Conservation (phyloP, 768 basidiomycete species). For the Tulasnella sp. region DNA sequence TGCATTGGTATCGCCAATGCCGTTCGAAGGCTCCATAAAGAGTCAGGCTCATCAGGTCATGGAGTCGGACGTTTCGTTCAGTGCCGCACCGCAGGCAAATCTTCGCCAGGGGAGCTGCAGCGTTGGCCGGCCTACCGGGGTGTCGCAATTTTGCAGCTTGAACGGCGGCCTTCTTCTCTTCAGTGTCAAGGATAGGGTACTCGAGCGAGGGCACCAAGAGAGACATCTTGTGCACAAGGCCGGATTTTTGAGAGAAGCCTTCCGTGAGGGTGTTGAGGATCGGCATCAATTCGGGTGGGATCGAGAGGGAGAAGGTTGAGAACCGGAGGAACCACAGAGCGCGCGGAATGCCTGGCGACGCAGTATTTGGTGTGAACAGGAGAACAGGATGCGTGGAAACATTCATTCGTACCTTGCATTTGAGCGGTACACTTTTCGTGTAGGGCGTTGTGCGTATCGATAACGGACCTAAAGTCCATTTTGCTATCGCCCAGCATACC, state of each 20-base stretch:
- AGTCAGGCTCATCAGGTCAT: slow-evolving; percentile 27
- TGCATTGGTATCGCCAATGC: background rate
- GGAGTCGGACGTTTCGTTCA: background rate
- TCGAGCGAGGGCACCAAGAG: slow-evolving; percentile 28
- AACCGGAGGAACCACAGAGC: background rate
- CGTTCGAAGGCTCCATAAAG: slow-evolving; percentile 27
- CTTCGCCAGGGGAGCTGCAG: slow-evolving; percentile 6
- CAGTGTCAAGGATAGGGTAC: slow-evolving; percentile 6
- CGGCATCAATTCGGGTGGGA: slow-evolving; percentile 4
- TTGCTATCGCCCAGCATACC: background rate
- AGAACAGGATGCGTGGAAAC: background rate
- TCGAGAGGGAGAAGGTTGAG: slow-evolving; percentile 11
- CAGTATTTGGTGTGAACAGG: background rate
- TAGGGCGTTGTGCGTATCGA: background rate
- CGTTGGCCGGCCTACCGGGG: background rate
- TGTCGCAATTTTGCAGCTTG: slow-evolving; percentile 9
- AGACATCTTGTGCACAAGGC: slow-evolving; percentile 25
- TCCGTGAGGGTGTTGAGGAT: slow-evolving; percentile 28
- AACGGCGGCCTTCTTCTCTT: slow-evolving; percentile 16
- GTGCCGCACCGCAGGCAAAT: slow-evolving; percentile 23
- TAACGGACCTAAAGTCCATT: background rate
- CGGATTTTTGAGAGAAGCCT: slow-evolving; percentile 8
- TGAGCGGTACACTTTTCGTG: background rate
- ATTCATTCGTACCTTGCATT: background rate
- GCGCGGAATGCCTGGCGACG: background rate